Evolutionary conservation across 495 filamentous ascomycete species (phyloP).

Genomic region (Lasiosphaeria miniovina): DNA sequence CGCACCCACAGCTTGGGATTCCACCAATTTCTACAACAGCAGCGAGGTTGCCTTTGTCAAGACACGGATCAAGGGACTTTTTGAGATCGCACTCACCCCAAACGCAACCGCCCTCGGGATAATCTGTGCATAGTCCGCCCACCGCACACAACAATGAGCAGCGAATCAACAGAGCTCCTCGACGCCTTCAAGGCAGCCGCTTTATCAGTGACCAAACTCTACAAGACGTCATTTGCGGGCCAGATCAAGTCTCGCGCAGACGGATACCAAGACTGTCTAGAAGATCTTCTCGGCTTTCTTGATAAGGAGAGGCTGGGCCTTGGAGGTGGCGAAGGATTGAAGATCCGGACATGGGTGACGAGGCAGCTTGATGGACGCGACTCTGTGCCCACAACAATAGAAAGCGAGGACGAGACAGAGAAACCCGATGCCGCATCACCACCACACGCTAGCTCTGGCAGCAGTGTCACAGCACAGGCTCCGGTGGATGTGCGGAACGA

Average conservation of each 20-base stretch:
- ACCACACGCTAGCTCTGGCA: slow-evolving; percentile 54
- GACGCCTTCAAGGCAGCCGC: slow-evolving; percentile 90
- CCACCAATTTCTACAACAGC: neutral
- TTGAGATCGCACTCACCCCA: neutral
- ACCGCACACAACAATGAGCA: slow-evolving; percentile 23
- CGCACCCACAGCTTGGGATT: neutral
- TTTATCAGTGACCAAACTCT: slow-evolving; percentile 91
- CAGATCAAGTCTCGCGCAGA: slow-evolving; percentile 68
- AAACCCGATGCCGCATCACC: slow-evolving; percentile 59
- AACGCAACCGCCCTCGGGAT: neutral
- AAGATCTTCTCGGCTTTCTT: slow-evolving; percentile 81
- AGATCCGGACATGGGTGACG: slow-evolving; percentile 78
- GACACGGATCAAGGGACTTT: neutral
- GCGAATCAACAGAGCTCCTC: slow-evolving; percentile 72
- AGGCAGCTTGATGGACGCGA: slow-evolving; percentile 67
- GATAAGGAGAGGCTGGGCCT: slow-evolving; percentile 76
- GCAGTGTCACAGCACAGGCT: slow-evolving; percentile 35
- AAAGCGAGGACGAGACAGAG: slow-evolving; percentile 73
- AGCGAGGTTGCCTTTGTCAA: neutral
- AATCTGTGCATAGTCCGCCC: neutral
- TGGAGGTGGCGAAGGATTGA: slow-evolving; percentile 76
- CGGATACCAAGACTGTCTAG: slow-evolving; percentile 92
- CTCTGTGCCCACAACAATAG: slow-evolving; percentile 41
- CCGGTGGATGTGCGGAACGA: slow-evolving; percentile 35
- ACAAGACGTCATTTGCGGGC: slow-evolving; percentile 80